phyloP scores from a whole-genome alignment of 441 rosid genomes.

The Theobroma grandiflorum region DNA sequence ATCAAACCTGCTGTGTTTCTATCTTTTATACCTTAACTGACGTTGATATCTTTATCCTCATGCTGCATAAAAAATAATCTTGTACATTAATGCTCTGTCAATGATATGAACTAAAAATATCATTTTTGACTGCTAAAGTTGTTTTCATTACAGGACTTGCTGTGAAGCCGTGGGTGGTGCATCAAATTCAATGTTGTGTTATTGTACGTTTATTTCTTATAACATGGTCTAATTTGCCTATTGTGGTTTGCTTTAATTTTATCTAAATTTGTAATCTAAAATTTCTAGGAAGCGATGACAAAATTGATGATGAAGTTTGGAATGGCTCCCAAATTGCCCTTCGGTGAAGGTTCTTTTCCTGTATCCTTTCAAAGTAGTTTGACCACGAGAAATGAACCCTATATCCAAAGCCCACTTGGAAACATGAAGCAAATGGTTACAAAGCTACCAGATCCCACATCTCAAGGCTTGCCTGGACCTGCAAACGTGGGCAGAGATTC shows the following conservation, averaged over 20 bases:
- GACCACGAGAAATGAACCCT: slow-evolving; percentile 42
- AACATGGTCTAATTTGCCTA: neutral
- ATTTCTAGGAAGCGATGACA: slow-evolving; percentile 56
- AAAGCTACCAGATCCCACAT: slow-evolving; percentile 41
- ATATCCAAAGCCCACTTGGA: slow-evolving; percentile 50
- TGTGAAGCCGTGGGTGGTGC: slow-evolving; percentile 80
- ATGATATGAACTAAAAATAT: neutral
- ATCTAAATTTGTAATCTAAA: slow-evolving; percentile 38
- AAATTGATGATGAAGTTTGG: slow-evolving; percentile 75
- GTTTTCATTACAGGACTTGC: slow-evolving; percentile 70
- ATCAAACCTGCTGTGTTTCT: neutral
- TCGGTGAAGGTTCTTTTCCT: slow-evolving; percentile 50
- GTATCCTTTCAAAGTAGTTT: slow-evolving; percentile 50
- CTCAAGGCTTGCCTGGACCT: slow-evolving; percentile 43
- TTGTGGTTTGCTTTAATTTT: slow-evolving; percentile 25
- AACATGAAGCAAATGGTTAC: slow-evolving; percentile 46
- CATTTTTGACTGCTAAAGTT: slow-evolving; percentile 15
- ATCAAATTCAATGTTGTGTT: slow-evolving; percentile 61
- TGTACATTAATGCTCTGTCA: neutral
- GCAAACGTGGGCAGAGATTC: slow-evolving; percentile 37
- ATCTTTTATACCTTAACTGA: neutral
- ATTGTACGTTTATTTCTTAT: slow-evolving; percentile 48
- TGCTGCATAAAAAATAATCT: neutral
- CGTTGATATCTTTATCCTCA: neutral
- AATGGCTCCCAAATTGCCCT: slow-evolving; percentile 44